Conservation (phyloP, 257 asterid species). For the Scutellaria baicalensis region DNA sequence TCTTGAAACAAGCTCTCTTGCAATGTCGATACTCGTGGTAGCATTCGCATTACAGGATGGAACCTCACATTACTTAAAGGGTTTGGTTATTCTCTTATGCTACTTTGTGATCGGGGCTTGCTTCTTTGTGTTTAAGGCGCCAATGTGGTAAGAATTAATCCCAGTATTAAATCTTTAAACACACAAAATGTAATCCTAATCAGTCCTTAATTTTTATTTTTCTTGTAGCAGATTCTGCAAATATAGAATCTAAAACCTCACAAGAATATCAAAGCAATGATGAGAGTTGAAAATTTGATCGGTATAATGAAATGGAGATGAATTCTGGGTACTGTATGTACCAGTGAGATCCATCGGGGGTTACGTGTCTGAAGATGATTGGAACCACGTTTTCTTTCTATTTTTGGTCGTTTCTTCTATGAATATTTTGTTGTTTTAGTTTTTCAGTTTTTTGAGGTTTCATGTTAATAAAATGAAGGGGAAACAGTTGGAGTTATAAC, state of each 20-base stretch:
- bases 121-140: slow-evolving; percentile 48
- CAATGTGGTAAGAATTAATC: slow-evolving; percentile 35
- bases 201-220: not conserved
- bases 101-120: slow-evolving; percentile 68
- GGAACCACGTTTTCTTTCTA: not conserved
- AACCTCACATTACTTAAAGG: slow-evolving; percentile 86
- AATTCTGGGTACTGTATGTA: not conserved
- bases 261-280: slow-evolving; percentile 10
- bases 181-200: not conserved
- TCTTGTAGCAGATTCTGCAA: not conserved
- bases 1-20: slow-evolving; percentile 62
- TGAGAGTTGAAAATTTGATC: slow-evolving; percentile 4
- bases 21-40: slow-evolving; percentile 58
- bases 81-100: slow-evolving; percentile 67
- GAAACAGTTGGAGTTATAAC: not conserved
- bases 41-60: slow-evolving; percentile 85
- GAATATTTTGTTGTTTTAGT: not conserved
- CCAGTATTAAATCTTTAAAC: not conserved
- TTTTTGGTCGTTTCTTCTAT: not conserved
- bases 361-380: not conserved
- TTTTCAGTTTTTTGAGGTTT: not conserved
- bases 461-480: not conserved
- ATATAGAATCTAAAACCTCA: slow-evolving; percentile 12
- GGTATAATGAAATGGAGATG: slow-evolving; percentile 2
- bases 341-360: not conserved